Evolutionary conservation across 2,329 filamentous ascomycete species (phyloP).

Genomic region (Pseudogymnoascus sp.): DNA sequence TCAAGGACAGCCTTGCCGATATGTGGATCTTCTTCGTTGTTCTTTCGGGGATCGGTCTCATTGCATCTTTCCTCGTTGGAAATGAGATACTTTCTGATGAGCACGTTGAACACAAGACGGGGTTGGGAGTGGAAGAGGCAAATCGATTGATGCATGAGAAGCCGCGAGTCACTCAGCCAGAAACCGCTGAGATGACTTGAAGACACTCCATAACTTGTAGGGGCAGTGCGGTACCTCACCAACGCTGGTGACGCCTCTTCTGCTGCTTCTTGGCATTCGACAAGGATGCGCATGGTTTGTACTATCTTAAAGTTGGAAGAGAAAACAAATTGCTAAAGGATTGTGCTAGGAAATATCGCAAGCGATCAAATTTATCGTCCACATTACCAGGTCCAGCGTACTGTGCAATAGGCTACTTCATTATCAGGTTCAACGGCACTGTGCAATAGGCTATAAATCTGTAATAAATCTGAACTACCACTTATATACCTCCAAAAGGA

Average conservation of each 20-base stretch:
- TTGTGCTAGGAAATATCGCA: constrained; percentile 10
- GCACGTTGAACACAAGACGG: constrained; percentile 44
- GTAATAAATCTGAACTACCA: constrained; percentile 8
- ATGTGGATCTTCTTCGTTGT: constrained; percentile 13
- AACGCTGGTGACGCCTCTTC: constrained; percentile 5
- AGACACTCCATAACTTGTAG: constrained; percentile 2
- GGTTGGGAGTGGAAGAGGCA: constrained; percentile 23
- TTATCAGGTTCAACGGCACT: constrained; percentile 11
- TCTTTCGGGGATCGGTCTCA: constrained; percentile 21
- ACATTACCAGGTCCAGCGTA: constrained; percentile 11
- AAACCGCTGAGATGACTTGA: constrained; percentile 10
- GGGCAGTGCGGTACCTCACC: constrained; percentile 4
- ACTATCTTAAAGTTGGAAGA: constrained; percentile 7
- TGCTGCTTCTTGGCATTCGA: constrained; percentile 4
- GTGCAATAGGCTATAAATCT: not conserved
- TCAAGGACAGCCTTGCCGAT: constrained; percentile 9
- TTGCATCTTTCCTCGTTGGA: constrained; percentile 36
- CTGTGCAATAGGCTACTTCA: constrained; percentile 1
- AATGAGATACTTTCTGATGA: constrained; percentile 37
- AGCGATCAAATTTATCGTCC: constrained; percentile 12
- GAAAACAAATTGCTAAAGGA: constrained; percentile 11
- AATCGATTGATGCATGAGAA: constrained; percentile 12
- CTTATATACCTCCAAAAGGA: not conserved
- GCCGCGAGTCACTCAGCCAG: constrained; percentile 10
- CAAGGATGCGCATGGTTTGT: not conserved